Conservation (phyloP, 2,329 filamentous ascomycete genomes). For the Xenoacremonium recifei region DNA sequence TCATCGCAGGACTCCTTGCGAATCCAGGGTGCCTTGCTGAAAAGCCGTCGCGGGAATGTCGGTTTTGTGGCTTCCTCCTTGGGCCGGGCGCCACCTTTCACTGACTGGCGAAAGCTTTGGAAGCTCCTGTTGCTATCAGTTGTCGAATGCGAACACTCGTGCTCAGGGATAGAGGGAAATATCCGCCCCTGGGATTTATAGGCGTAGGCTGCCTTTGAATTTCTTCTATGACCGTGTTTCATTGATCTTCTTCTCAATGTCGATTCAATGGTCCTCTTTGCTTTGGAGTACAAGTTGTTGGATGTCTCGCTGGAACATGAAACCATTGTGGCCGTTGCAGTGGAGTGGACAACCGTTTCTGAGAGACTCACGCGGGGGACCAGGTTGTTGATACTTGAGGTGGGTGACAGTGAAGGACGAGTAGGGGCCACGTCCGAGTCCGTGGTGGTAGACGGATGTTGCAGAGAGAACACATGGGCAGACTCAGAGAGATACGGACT, state of each 20-base stretch:
- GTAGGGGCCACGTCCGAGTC: slow-evolving; percentile 10
- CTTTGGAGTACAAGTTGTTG: slow-evolving; percentile 15
- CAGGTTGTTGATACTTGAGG: slow-evolving; percentile 3
- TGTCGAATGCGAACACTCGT: slow-evolving; percentile 5
- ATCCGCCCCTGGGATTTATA: slow-evolving; percentile 7
- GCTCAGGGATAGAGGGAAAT: slow-evolving; percentile 17
- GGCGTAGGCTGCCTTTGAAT: not conserved
- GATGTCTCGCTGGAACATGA: not conserved
- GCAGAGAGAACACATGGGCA: slow-evolving; percentile 47
- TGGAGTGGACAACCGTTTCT: not conserved
- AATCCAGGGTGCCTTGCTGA: slow-evolving; percentile 40
- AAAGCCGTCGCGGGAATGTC: slow-evolving; percentile 35
- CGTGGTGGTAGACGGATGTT: slow-evolving; percentile 27
- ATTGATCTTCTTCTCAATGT: slow-evolving; percentile 15
- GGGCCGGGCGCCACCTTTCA: slow-evolving; percentile 26
- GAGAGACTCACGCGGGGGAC: slow-evolving; percentile 8
- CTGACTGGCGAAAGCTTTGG: slow-evolving; percentile 15
- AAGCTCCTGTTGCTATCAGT: slow-evolving; percentile 15
- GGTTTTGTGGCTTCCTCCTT: slow-evolving; percentile 30
- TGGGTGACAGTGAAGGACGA: slow-evolving; percentile 5
- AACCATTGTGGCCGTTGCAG: not conserved
- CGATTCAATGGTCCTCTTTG: slow-evolving; percentile 22
- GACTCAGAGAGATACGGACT: slow-evolving; percentile 49
- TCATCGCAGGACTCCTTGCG: slow-evolving; percentile 37
- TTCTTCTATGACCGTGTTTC: slow-evolving; percentile 19